Evolutionary conservation across 2,329 filamentous ascomycete genomes (phyloP).

Genomic region (Ceratocystiopsis minuta): DNA sequence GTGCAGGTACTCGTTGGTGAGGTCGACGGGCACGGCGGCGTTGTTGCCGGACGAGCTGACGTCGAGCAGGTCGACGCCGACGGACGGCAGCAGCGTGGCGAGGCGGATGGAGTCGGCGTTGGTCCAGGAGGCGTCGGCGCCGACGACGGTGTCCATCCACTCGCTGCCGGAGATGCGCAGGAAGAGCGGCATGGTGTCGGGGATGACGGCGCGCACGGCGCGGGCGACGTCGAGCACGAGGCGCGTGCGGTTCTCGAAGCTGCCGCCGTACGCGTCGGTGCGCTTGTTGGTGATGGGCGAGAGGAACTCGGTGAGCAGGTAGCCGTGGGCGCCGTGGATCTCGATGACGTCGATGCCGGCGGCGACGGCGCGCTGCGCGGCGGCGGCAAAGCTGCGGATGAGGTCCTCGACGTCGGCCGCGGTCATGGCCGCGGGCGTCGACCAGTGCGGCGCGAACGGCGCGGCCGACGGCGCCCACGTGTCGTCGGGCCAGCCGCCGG

Average conservation of each 20-base stretch:
- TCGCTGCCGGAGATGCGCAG: slow-evolving; percentile 44
- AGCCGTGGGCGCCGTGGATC: slow-evolving; percentile 45
- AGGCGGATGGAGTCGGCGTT: slow-evolving; percentile 48
- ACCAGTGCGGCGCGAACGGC: slow-evolving; percentile 42
- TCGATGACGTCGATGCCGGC: slow-evolving; percentile 66
- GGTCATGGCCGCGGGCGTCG: slow-evolving; percentile 49
- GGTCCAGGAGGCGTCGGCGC: slow-evolving; percentile 40
- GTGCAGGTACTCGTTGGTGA: slow-evolving; percentile 42
- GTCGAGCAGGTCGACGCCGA: slow-evolving; percentile 70
- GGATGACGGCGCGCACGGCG: slow-evolving; percentile 32
- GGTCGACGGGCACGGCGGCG: slow-evolving; percentile 53
- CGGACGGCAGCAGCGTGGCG: slow-evolving; percentile 49
- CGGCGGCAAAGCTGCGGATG: slow-evolving; percentile 42
- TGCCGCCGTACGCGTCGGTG: slow-evolving; percentile 47
- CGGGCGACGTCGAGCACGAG: slow-evolving; percentile 36
- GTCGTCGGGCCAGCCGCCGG: slow-evolving; percentile 38
- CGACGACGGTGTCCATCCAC: slow-evolving; percentile 32
- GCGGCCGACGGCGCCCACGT: slow-evolving; percentile 33
- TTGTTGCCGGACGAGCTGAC: slow-evolving; percentile 60
- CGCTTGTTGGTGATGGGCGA: slow-evolving; percentile 40
- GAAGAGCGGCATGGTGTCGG: slow-evolving; percentile 35
- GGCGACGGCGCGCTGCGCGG: slow-evolving; percentile 40
- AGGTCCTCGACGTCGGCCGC: slow-evolving; percentile 47
- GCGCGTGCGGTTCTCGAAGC: slow-evolving; percentile 47
- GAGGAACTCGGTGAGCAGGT: slow-evolving; percentile 48